Base-by-base conservation (phyloP, 1,284 basidiomycete species). In the Meripilus lineatus region DNA sequence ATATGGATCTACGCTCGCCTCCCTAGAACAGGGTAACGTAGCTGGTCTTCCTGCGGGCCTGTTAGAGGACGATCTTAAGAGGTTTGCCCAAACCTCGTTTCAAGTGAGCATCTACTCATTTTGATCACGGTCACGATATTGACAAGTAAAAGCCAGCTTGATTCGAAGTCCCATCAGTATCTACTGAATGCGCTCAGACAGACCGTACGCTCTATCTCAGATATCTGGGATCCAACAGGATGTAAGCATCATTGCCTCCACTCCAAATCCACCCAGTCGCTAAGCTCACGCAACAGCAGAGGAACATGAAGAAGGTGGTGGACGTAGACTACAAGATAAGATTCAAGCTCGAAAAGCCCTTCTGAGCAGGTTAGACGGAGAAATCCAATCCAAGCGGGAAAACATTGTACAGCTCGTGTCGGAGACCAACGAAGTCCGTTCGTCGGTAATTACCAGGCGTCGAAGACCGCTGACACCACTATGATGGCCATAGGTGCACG, bases 401-500 rank as follows among this genome's bases (percentile, higher is more conserved):
- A 44, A 32, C 3, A 45, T 52, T 17, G 30, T 42, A 21, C 18
- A 22, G 3, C 47, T 52, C 18, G 26, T 53, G 15, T 33, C 45
- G 6, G 43, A 44, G 4, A 45, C 50, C 23, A 53, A 51, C 39
- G 40, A 50, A 20, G 55, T 50, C 23, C 20, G 45, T 25, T 2
- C 35, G 2, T 11, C 8, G 13, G 23, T 24, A 2, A 18, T 17
- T 24, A 1, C 37, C 32, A 17, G n/a, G n/a, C n/a, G n/a, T n/a
- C n/a, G n/a, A 30, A 21, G 10, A 38, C 38, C 20, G 7, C 18
- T 26, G 28, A 17, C 14, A 3, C 14, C 18, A 13, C 14, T 7
- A 21, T 6, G 8, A 20, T 30, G 5, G 11, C 5, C n/a, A 8
- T 48, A 74, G 69, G 50, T 60, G 5, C 64, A 70, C 42, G 58